phyloP scores from a whole-genome alignment of 495 filamentous ascomycete species.

The Physcia stellaris region DNA sequence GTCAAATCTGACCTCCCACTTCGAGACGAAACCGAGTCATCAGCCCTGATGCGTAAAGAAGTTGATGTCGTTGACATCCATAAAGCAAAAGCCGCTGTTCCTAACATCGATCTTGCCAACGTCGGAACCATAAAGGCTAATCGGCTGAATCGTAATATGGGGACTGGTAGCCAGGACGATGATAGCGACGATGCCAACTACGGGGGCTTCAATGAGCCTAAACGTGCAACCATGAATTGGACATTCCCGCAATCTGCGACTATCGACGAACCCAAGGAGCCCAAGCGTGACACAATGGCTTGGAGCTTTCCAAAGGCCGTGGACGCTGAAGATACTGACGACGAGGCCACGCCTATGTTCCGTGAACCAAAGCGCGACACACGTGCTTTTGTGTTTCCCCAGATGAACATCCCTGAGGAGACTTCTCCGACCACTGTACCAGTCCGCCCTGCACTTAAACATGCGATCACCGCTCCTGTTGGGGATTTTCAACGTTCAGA shows the following conservation, averaged over 20 bases:
- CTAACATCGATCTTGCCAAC: constrained; percentile 35
- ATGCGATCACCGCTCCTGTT: constrained; percentile 1
- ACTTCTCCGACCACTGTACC: constrained; percentile 11
- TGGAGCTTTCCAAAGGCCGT: constrained; percentile 39
- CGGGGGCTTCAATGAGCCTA: constrained; percentile 13
- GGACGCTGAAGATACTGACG: constrained; percentile 11
- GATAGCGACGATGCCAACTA: constrained; percentile 25
- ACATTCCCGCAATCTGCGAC: constrained; percentile 10
- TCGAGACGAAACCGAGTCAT: constrained; percentile 33
- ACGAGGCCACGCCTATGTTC: not conserved
- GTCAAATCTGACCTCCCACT: constrained; percentile 31
- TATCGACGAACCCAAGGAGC: constrained; percentile 21
- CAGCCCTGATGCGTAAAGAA: constrained; percentile 21
- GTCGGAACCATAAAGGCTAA: constrained; percentile 38
- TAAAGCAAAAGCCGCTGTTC: constrained; percentile 28
- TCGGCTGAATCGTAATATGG: constrained; percentile 25
- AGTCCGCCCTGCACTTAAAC: constrained; percentile 1
- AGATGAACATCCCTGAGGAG: constrained; percentile 11
- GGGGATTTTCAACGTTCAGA: not conserved
- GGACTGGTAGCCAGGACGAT: constrained; percentile 18
- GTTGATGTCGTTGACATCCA: constrained; percentile 3
- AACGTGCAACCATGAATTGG: constrained; percentile 11
- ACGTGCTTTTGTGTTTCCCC: not conserved
- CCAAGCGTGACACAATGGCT: constrained; percentile 35
- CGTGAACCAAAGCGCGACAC: constrained; percentile 2